A percentile compares a stretch with the other conserved stretches of the same genome.
These are phyloP conservation scores for Lizonia empirigonia DNA, from an alignment of 2,329 filamentous ascomycete genomes.

Conservation along the genomic window DNA sequence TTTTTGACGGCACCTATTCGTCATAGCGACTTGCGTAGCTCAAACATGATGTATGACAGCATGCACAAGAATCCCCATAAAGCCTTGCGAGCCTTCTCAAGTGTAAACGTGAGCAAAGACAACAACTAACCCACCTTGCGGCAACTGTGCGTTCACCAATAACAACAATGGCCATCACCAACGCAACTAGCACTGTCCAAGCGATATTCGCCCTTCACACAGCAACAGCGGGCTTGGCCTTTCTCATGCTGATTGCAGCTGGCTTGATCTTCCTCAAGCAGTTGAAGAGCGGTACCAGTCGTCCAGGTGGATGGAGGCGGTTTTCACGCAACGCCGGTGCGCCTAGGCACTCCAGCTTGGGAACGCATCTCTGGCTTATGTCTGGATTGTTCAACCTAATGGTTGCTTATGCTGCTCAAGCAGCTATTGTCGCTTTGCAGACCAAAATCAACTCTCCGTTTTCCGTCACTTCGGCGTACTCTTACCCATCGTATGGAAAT, in stretches of 20 bases:
- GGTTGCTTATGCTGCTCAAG: conserved; percentile 23
- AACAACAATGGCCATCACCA: conserved; percentile 17
- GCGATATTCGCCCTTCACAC: conserved; percentile 26
- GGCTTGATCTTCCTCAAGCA: conserved; percentile 19
- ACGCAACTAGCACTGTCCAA: conserved; percentile 21
- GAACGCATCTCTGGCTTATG: conserved; percentile 24
- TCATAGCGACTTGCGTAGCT: conserved; percentile 12
- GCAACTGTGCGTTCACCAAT: background rate
- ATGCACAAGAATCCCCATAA: conserved; percentile 6
- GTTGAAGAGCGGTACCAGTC: conserved; percentile 17
- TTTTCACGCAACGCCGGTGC: conserved; percentile 1
- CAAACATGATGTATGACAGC: conserved; percentile 9
- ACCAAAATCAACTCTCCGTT: conserved; percentile 19
- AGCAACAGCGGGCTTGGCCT: conserved; percentile 19
- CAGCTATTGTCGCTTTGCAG: conserved; percentile 23
- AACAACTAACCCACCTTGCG: conserved; percentile 1
- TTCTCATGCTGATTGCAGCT: conserved; percentile 16
- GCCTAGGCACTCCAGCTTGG: conserved; percentile 16
- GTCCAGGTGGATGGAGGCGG: conserved; percentile 16
- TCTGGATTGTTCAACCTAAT: conserved; percentile 21
- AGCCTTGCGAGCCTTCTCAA: background rate
- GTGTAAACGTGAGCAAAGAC: background rate
- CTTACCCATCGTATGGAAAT: conserved; percentile 18
- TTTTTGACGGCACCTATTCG: conserved; percentile 6
- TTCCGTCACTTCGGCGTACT: conserved; percentile 22